Evolutionary conservation across 805 yeast species (phyloP).

Genomic region (Candida parachauliodes): DNA sequence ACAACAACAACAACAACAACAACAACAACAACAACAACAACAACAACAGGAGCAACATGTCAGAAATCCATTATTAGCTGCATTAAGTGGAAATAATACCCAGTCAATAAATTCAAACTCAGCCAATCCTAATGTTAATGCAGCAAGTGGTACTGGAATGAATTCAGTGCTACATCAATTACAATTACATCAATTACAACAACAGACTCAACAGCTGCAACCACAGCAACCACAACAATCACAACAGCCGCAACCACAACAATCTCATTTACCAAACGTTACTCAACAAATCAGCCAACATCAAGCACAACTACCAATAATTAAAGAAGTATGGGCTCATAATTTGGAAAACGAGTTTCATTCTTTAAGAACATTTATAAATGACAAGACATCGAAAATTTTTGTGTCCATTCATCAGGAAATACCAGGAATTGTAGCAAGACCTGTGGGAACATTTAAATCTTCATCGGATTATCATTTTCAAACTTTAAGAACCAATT

Average conservation of each 20-base stretch:
- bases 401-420: slow-evolving; percentile 78
- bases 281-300: slow-evolving; percentile 16
- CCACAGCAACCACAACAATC: slow-evolving; percentile 13
- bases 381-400: slow-evolving; percentile 44
- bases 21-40: slow-evolving; percentile 21
- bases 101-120: slow-evolving; percentile 8
- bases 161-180: slow-evolving; percentile 30
- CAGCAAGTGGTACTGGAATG: slow-evolving; percentile 9
- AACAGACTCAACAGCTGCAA: slow-evolving; percentile 14
- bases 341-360: slow-evolving; percentile 67
- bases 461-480: slow-evolving; percentile 91
- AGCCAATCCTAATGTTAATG: slow-evolving; percentile 5
- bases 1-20: slow-evolving; percentile 28
- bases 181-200: slow-evolving; percentile 20
- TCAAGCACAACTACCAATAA: slow-evolving; percentile 44
- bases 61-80: slow-evolving; percentile 34
- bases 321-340: slow-evolving; percentile 71
- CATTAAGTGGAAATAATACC: slow-evolving; percentile 25
- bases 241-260: slow-evolving; percentile 17
- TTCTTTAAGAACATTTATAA: slow-evolving; percentile 54
- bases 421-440: slow-evolving; percentile 92
- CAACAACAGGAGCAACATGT: slow-evolving; percentile 13
- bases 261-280: slow-evolving; percentile 16
- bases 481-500: slow-evolving; percentile 88
- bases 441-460: slow-evolving; percentile 92